Evolutionary conservation across 495 filamentous ascomycete genomes (phyloP).

Genomic region (Penicillium crystallinum): DNA sequence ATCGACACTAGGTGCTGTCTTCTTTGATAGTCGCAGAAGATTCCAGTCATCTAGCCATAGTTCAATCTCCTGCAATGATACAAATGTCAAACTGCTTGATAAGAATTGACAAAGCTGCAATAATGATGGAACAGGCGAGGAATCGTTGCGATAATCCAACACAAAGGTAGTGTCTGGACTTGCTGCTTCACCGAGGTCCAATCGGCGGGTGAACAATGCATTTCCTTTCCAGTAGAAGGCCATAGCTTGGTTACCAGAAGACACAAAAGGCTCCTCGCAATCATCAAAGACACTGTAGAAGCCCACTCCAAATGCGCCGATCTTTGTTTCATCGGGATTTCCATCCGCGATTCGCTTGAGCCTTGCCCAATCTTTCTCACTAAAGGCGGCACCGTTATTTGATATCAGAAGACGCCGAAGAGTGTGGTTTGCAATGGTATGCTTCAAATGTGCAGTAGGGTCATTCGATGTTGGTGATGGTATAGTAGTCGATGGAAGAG

Average conservation of each 20-base stretch:
- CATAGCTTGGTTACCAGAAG: slow-evolving; percentile 86
- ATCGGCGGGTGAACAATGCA: slow-evolving; percentile 79
- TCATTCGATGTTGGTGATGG: slow-evolving; percentile 65
- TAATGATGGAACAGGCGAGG: slow-evolving; percentile 77
- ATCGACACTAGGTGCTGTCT: slow-evolving; percentile 65
- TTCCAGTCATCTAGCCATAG: slow-evolving; percentile 85
- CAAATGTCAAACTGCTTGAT: slow-evolving; percentile 92
- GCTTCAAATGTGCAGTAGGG: slow-evolving; percentile 67
- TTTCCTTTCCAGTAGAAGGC: slow-evolving; percentile 99
- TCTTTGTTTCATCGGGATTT: slow-evolving; percentile 97
- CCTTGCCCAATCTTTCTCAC: slow-evolving; percentile 82
- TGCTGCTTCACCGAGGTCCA: slow-evolving; percentile 61
- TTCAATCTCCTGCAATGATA: slow-evolving; percentile 80
- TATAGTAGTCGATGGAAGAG: slow-evolving; percentile 68
- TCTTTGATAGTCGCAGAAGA: slow-evolving; percentile 72
- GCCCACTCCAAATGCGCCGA: slow-evolving; percentile 96
- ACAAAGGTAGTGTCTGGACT: slow-evolving; percentile 79
- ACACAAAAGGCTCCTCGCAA: slow-evolving; percentile 94
- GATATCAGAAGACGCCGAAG: slow-evolving; percentile 76
- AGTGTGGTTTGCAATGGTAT: slow-evolving; percentile 77
- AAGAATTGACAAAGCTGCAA: slow-evolving; percentile 86
- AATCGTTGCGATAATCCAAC: slow-evolving; percentile 83
- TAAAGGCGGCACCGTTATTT: slow-evolving; percentile 84
- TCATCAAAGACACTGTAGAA: slow-evolving; percentile 99
- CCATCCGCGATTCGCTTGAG: slow-evolving; percentile 96